A percentile compares a stretch with the other conserved stretches of the same genome.
Evolutionary conservation across 176 grass and related monocot genomes (phyloP).

Genomic region (Saccharum officinarum): DNA sequence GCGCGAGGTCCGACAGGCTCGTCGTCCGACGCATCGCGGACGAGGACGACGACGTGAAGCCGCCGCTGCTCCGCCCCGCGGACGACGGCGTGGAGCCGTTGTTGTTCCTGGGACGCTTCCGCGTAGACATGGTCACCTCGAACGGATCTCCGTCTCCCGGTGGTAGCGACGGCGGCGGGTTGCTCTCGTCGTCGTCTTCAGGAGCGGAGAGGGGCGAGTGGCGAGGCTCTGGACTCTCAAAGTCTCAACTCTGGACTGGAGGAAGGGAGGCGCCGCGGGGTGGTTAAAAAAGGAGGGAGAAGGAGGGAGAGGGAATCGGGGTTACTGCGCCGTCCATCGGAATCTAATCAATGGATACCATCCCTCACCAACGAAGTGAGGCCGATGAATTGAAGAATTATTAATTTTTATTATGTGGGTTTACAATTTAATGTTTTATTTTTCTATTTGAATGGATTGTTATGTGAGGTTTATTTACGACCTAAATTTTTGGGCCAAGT

Average conservation of each 20-base stretch:
- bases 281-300: constrained; percentile 34
- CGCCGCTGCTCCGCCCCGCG: not conserved
- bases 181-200: not conserved
- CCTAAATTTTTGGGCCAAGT: too few species aligned
- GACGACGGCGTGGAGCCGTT: not conserved
- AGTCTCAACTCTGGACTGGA: not conserved
- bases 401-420: too few species aligned
- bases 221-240: not conserved
- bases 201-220: not conserved
- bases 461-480: too few species aligned
- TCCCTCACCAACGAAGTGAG: not conserved
- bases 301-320: not conserved
- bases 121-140: constrained; percentile 34
- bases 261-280: not conserved
- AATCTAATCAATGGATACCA: constrained; percentile 31
- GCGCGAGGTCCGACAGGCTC: constrained; percentile 50
- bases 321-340: constrained; percentile 58
- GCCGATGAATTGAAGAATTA: not conserved
- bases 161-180: not conserved
- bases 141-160: not conserved
- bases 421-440: too few species aligned
- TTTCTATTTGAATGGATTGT: too few species aligned
- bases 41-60: not conserved
- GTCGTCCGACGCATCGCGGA: constrained; percentile 46
- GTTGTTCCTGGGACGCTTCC: constrained; percentile 56